Base-by-base conservation (phyloP, 495 filamentous ascomycete genomes). In the Penicillium steckii region DNA sequence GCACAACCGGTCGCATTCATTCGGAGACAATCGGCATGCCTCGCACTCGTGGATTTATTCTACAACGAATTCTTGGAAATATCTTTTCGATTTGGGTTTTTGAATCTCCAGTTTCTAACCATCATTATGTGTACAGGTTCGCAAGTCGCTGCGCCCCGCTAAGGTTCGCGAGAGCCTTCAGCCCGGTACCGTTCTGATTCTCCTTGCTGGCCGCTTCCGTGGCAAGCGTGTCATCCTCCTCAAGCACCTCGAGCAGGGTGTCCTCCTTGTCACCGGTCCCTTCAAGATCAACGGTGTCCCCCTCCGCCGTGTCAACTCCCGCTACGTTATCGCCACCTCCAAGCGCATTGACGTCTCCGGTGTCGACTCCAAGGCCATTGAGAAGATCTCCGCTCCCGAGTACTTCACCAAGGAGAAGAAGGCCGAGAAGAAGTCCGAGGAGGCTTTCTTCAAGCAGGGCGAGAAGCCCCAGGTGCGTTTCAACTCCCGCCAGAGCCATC, bases 231-330 rank as follows among this genome's bases (percentile, higher is more conserved):
- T 99, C 68, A 80, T 99, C 70, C 91, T 96, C 74, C 89, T 99
- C 73, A 97, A 97, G 84, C 81, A 86, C 78, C 91, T 99, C 70
- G 78, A 87, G 66, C 88, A 96, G 80, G 95, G 95, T 76, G 89
- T 97, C 57, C 91, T 99, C 69, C 90, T 99, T 68, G 89, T 99
- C 61, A 99, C 95, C 67, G 95, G 95, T 62, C 95, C 95, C 68
- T 99, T 97, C 87, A 97, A 96, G 87, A 86, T 97, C 81, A 99
- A 99, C 80, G 95, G 95, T 77, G 95, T 99, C 55, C 95, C 95
- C 56, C 87, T 99, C 66, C 86, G 95, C 73, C 85, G 95, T 76
- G 94, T 99, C 68, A 99, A 99, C 80, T 78, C 93, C 64, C 86
- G 95, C 82, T 99, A 97, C 78, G 95, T 99, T 57, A 97, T 97